Evolutionary conservation across 768 basidiomycete genomes (phyloP), one percentile per base, ranked within the genome.

Genomic region (Termitomyces sp.): DNA sequence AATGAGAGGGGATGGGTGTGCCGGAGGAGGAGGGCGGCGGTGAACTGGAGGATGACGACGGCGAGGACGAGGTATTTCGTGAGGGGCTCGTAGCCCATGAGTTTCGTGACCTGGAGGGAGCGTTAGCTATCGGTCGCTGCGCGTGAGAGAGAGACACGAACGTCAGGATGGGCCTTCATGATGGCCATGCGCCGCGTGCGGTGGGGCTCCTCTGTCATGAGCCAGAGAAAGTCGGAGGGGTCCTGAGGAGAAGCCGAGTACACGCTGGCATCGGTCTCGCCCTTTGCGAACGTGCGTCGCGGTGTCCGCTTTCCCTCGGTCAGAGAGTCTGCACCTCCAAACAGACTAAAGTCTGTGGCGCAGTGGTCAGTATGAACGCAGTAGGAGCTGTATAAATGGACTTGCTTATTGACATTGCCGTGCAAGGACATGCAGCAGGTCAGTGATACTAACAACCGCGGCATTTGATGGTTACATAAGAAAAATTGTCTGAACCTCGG

Each of bases 161-260:
- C 92, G 79, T 97, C 87, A 0, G 97, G 97, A 67, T 98, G 95
- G 0, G 90, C 89, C 65, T 95, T 95, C 78, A 98, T 82, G 59
- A 99, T 98, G 7, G 83, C 89, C 75, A 84, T 86, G 57, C 97
- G 77, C 54, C 97, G 77, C 16, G 86, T 85, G 49, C 96, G 83
- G 72, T 99, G 97, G 3, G 97, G 97, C 67, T 99, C 97, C 73
- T 99, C 97, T 0, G 93, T 97, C 87, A 98, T 91, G 44, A 95
- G 67, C 97, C 97, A 99, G 31, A 98, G 78, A 66, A 97, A 98
- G 63, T 98, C 96, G 0, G 77, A 71, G 1, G 91, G 89, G 65
- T 94, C 86, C 68, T 86, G 85, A 0, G 88, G 87, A 2, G 84
- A 83, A 5, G 72, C 77, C 19, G 76, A 70, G 64, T 81, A 70